Conservation (phyloP, 805 yeast species). For the Ogataea nonfermentans region DNA sequence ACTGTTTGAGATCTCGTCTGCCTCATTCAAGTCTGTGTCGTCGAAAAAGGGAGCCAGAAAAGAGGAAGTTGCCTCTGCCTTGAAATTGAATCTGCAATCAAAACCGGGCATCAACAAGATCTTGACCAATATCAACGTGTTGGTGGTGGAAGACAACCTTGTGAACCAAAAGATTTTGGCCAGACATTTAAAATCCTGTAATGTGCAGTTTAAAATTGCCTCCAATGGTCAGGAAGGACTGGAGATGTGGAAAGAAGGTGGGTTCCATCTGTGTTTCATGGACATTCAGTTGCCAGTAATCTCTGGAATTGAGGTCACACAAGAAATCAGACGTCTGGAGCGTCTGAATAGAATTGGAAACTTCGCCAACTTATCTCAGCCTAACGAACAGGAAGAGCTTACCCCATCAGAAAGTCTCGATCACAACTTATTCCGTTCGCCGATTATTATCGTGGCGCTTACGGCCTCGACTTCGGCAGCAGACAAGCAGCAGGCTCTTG, state of each 20-base stretch:
- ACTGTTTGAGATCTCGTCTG: slow-evolving; percentile 3
- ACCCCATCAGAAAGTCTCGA: slow-evolving; percentile 54
- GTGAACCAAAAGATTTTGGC: slow-evolving; percentile 91
- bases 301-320: slow-evolving; percentile 94
- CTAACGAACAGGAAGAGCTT: slow-evolving; percentile 16
- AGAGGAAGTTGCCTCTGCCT: slow-evolving; percentile 17
- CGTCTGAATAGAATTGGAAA: slow-evolving; percentile 75
- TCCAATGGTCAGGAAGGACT: slow-evolving; percentile 94
- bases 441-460: slow-evolving; percentile 96
- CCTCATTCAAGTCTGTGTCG: slow-evolving; percentile 5
- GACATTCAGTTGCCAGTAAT: slow-evolving; percentile 95
- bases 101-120: slow-evolving; percentile 56
- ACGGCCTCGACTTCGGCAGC: slow-evolving; percentile 87
- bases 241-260: slow-evolving; percentile 92
- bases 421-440: slow-evolving; percentile 68
- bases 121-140: slow-evolving; percentile 82
- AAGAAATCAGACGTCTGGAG: slow-evolving; percentile 85
- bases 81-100: slow-evolving; percentile 18
- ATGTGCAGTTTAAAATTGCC: slow-evolving; percentile 82
- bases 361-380: slow-evolving; percentile 30
- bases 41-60: slow-evolving; percentile 8
- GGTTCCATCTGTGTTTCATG: slow-evolving; percentile 92
- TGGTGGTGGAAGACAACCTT: slow-evolving; percentile 94
- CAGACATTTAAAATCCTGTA: slow-evolving; percentile 80
- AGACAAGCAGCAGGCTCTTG: slow-evolving; percentile 85